A percentile compares a stretch with the other conserved stretches of the same genome.
phyloP scores from a whole-genome alignment of 768 basidiomycete species.

The Tulasnella calospora region DNA sequence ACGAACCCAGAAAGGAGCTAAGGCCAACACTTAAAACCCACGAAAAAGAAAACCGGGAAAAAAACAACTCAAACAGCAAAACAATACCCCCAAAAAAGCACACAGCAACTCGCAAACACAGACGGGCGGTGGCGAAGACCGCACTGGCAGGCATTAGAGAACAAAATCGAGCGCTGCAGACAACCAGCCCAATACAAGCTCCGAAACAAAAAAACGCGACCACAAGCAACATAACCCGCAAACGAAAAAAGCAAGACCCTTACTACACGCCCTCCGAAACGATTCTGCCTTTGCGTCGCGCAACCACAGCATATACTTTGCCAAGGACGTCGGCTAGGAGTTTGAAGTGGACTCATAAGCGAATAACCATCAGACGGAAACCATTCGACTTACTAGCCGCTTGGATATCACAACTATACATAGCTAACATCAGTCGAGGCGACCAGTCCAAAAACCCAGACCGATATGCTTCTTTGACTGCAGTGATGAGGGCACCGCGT shows the following conservation, averaged over 20 bases:
- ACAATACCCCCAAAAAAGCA: no score
- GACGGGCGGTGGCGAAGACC: slow-evolving; percentile 96
- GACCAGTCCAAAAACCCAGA: slow-evolving; percentile 95
- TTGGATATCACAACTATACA: slow-evolving; percentile 99
- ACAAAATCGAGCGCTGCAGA: no score
- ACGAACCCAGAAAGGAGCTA: no score
- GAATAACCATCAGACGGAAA: background rate
- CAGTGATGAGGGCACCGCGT: slow-evolving; percentile 84
- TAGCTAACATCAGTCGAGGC: slow-evolving; percentile 91
- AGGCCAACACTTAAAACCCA: no score
- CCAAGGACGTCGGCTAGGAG: slow-evolving; percentile 86
- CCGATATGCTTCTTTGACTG: slow-evolving; percentile 82
- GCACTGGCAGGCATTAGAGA: slow-evolving; percentile 36
- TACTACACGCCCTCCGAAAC: slow-evolving; percentile 99
- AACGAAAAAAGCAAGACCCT: slow-evolving; percentile 89
- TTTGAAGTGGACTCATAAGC: background rate
- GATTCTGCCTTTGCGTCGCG: slow-evolving; percentile 84
- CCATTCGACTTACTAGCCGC: slow-evolving; percentile 70
- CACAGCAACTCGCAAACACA: slow-evolving; percentile 94
- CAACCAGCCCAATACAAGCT: slow-evolving; percentile 58
- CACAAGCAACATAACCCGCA: slow-evolving; percentile 85
- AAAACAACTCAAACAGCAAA: no score
- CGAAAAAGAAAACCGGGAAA: no score
- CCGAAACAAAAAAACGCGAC: slow-evolving; percentile 98
- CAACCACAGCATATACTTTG: slow-evolving; percentile 93